These are phyloP conservation scores for Acmispon strigosus DNA, from an alignment of 306 rosid species.

Conservation along the genomic window DNA sequence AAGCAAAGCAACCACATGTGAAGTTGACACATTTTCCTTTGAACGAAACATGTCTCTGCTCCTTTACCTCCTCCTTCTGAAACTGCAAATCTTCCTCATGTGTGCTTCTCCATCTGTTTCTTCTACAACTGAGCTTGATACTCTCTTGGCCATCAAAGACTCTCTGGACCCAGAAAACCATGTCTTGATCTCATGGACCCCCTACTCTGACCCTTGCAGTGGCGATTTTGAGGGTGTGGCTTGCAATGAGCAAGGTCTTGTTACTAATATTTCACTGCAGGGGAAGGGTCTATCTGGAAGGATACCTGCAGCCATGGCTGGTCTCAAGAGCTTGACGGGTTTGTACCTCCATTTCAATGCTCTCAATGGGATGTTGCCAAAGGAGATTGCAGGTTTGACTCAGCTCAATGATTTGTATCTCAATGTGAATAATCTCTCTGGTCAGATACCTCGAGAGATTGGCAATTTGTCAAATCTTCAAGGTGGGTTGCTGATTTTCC, in stretches of 20 bases:
- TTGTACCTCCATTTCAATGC: conserved; percentile 75
- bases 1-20: neutral
- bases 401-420: conserved; percentile 72
- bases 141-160: conserved; percentile 57
- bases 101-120: conserved; percentile 18
- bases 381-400: conserved; percentile 48
- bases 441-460: conserved; percentile 61
- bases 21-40: neutral
- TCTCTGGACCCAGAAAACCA: conserved; percentile 70
- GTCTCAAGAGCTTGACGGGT: conserved; percentile 65
- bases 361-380: conserved; percentile 65
- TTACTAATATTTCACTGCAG: conserved; percentile 69
- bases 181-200: conserved; percentile 56
- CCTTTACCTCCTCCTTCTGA: neutral
- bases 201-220: conserved; percentile 55
- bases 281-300: conserved; percentile 75
- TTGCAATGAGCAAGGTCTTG: conserved; percentile 59
- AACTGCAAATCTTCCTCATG: conserved; percentile 8
- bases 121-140: conserved; percentile 32
- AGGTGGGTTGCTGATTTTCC: conserved; percentile 38
- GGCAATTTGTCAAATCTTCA: conserved; percentile 66
- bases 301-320: conserved; percentile 60
- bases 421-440: conserved; percentile 61
- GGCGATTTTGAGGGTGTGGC: conserved; percentile 68
- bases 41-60: conserved; percentile 34